Evolutionary conservation across 2,329 filamentous ascomycete genomes (phyloP).

Genomic region (Tricladium varicosporioides): DNA sequence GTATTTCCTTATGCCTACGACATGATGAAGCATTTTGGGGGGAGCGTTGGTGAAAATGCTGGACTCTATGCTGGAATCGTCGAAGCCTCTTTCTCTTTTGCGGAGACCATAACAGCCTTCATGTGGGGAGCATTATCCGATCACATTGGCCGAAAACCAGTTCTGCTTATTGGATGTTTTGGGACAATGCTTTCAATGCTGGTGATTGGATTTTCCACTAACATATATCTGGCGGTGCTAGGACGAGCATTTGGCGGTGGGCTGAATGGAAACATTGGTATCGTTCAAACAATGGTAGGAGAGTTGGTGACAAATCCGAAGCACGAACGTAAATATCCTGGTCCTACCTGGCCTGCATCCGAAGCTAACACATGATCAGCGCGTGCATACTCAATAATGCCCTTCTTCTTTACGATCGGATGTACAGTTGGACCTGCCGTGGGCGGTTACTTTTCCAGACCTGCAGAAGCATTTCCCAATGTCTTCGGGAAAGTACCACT

Average conservation of each 20-base stretch:
- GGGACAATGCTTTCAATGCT: slow-evolving; percentile 89
- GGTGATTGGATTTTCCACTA: slow-evolving; percentile 82
- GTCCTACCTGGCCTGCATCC: no score
- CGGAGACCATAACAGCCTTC: slow-evolving; percentile 84
- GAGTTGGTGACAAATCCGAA: slow-evolving; percentile 82
- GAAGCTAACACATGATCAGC: no score
- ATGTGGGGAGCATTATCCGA: slow-evolving; percentile 91
- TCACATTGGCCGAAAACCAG: slow-evolving; percentile 82
- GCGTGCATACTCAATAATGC: slow-evolving; percentile 91
- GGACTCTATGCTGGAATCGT: slow-evolving; percentile 82
- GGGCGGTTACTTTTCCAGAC: slow-evolving; percentile 80
- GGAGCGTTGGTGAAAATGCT: background rate
- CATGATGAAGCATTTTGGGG: slow-evolving; percentile 3
- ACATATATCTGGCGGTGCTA: slow-evolving; percentile 73
- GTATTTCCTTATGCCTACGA: slow-evolving; percentile 4
- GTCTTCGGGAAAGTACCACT: slow-evolving; percentile 56
- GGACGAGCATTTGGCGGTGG: slow-evolving; percentile 83
- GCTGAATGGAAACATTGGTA: slow-evolving; percentile 88
- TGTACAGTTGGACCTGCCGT: slow-evolving; percentile 85
- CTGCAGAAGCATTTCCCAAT: slow-evolving; percentile 82
- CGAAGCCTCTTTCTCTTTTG: slow-evolving; percentile 89
- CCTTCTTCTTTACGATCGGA: slow-evolving; percentile 91
- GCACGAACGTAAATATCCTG: slow-evolving; percentile 60
- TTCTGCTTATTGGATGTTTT: slow-evolving; percentile 76
- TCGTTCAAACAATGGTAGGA: slow-evolving; percentile 86